phyloP scores from a whole-genome alignment of 2,329 filamentous ascomycete species.

The Aspergillus caelatus region DNA sequence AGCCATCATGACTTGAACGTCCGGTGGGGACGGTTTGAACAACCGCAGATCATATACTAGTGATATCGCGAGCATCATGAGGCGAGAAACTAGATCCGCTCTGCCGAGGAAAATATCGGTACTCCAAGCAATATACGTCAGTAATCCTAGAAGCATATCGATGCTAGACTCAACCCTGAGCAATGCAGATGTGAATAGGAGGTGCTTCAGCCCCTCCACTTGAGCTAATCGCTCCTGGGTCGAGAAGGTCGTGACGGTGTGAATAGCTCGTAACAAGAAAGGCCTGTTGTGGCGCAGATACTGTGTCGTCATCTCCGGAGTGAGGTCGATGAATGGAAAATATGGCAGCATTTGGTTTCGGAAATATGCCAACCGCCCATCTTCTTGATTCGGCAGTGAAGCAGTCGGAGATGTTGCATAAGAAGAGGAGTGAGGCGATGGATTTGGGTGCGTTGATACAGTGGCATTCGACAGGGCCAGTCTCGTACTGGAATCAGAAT shows the following conservation, averaged over 20 bases:
- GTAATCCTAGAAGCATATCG: constrained; percentile 39
- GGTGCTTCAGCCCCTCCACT: constrained; percentile 34
- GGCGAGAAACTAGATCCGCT: constrained; percentile 34
- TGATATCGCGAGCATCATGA: constrained; percentile 44
- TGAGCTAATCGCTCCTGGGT: constrained; percentile 29
- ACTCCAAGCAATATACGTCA: constrained; percentile 45
- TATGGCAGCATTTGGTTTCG: constrained; percentile 37
- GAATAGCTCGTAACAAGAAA: constrained; percentile 41
- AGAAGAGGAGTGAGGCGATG: not conserved
- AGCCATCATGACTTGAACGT: constrained; percentile 34
- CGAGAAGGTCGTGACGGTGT: constrained; percentile 36
- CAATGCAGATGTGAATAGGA: constrained; percentile 33
- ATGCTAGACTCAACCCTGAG: constrained; percentile 34
- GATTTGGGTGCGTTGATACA: constrained; percentile 9
- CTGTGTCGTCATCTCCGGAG: constrained; percentile 28
- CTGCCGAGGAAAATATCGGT: constrained; percentile 37
- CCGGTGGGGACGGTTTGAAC: constrained; percentile 33
- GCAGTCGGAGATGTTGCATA: constrained; percentile 1
- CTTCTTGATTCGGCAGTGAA: constrained; percentile 17
- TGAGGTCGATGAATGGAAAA: constrained; percentile 40
- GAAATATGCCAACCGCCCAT: constrained; percentile 32
- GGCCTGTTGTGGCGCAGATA: constrained; percentile 38
- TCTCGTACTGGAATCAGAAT: constrained; percentile 6
- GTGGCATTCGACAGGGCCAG: constrained; percentile 1
- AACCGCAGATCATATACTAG: constrained; percentile 41